phyloP scores from a whole-genome alignment of 306 rosid genomes.

The Gleditsia sinensis region DNA sequence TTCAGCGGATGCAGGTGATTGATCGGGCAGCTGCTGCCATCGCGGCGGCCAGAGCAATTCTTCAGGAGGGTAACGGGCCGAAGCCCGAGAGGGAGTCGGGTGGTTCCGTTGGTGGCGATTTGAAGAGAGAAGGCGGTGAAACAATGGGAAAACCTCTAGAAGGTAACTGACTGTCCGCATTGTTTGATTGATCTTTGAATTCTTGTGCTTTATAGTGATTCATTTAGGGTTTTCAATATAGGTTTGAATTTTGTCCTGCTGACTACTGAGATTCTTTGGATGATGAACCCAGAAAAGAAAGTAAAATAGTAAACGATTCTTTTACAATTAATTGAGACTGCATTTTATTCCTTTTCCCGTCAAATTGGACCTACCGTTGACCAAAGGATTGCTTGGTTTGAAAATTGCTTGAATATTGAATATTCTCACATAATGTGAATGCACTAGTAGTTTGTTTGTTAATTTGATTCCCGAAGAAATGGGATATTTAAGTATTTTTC shows the following conservation, averaged over 20 bases:
- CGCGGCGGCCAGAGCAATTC: conserved; percentile 67
- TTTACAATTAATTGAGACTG: not conserved
- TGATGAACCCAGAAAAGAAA: no score
- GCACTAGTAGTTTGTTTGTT: not conserved
- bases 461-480: not conserved
- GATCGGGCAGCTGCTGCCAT: conserved; percentile 95
- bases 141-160: conserved; percentile 12
- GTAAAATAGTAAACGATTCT: not conserved
- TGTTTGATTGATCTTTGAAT: not conserved
- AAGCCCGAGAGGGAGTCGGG: conserved; percentile 11
- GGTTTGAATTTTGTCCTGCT: no score
- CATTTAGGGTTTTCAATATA: conserved; percentile 28
- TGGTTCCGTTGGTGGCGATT: not conserved
- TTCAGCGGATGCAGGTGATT: conserved; percentile 83
- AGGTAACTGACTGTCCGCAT: conserved; percentile 37
- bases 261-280: no score
- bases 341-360: not conserved
- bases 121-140: not conserved
- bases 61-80: conserved; percentile 32
- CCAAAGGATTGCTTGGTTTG: not conserved
- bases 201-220: not conserved
- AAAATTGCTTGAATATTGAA: not conserved
- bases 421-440: not conserved
- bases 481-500: not conserved
- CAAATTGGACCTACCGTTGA: not conserved